Base-by-base conservation (phyloP, 1,284 basidiomycete genomes). In the Sphaerobolus stellatus region DNA sequence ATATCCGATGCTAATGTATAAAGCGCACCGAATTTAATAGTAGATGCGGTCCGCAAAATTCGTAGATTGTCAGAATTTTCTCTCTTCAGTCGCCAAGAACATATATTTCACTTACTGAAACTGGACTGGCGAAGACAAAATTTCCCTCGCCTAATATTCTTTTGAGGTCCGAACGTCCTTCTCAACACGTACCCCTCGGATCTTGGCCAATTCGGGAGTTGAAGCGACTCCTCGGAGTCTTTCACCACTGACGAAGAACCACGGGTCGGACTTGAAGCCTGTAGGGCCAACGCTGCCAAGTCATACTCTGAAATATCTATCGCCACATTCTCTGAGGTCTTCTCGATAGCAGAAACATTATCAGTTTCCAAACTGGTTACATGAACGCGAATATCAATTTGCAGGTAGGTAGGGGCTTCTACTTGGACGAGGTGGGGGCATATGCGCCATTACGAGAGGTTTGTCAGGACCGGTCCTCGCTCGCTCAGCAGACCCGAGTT, bases 11-110 rank as follows among this genome's bases (percentile, higher is more conserved):
- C 63, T 48, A 81, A 59, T 3, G n/a, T n/a, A 72, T 73, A 2
- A 56, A 52, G 2, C 79, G 72, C 11, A 76, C 75, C n/a, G 66
- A 59, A 24, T 67, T 62, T 1, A 75, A 68, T 33, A 82, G 56
- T 6, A 69, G 63, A 25, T 71, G 64, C 0, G 80, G 76, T 8
- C 80, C 79, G 51, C 78, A 81, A 1, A 82, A 79, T 81, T 56
- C 8, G 18, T 36, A 11, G 18, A 11, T 11, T 36, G 18, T 11
- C 33, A 36, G 11, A 36, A 11, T 18, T 18, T 11, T 36, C 13
- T 11, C 13, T 36, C 11, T 11, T 11, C 11, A 36, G 18, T 36
- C 11, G 13, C 33, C 13, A 36, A 11, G 33, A 11, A 36, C 18
- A 18, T 11, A 11, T 36, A 11, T 36, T 11, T 36, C 18, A 11